Conservation (phyloP, 164 flowering plant genomes). For the Stephania japonica region DNA sequence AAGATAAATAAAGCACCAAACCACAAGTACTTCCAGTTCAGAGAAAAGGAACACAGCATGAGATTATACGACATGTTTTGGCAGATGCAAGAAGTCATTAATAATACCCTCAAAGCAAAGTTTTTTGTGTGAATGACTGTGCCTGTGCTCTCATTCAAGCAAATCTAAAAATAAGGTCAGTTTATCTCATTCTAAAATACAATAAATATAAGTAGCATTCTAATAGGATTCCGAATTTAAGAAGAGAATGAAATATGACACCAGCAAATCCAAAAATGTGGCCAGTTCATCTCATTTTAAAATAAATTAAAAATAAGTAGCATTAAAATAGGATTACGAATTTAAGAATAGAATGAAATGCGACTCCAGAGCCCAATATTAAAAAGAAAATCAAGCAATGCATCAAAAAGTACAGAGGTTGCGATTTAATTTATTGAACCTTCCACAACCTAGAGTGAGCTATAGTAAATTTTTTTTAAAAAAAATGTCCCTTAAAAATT, state of each 20-base stretch:
- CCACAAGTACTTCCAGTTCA: not conserved
- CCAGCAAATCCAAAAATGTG: not conserved
- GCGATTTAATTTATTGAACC: not conserved
- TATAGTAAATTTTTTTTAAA: not conserved
- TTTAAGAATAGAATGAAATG: no score
- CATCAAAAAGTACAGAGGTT: not conserved
- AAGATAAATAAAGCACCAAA: no score
- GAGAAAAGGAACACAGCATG: not conserved
- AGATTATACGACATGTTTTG: not conserved
- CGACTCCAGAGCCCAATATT: not conserved
- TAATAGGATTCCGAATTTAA: not conserved
- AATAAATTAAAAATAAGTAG: not conserved
- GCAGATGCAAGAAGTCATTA: not conserved
- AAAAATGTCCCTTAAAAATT: no score
- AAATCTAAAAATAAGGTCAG: not conserved
- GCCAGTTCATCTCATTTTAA: no score
- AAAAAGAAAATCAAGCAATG: no score
- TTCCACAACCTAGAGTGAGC: not conserved
- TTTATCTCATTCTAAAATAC: no score
- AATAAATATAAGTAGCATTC: no score
- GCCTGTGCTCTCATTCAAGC: not conserved
- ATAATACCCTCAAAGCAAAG: not conserved
- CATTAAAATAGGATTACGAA: not conserved
- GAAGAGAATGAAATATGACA: not conserved
- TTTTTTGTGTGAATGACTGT: not conserved